phyloP scores from a whole-genome alignment of 352 stramenopile genomes.

The Globisporangium carolinianum region DNA sequence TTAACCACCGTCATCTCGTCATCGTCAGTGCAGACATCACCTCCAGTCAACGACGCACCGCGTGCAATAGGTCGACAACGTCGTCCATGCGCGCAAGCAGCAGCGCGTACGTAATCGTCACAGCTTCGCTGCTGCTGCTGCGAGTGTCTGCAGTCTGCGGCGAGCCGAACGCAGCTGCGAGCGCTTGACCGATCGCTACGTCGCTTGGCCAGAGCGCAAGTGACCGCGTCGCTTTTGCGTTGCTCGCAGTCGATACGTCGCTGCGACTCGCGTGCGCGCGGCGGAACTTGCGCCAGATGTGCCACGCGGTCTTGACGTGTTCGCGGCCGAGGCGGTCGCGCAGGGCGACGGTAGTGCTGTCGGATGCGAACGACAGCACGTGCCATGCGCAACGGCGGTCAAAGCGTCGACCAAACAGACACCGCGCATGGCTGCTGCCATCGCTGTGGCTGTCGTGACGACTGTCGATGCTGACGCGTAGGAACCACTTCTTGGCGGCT shows the following conservation, averaged over 20 bases:
- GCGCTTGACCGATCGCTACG: constrained; percentile 39
- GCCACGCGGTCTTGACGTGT: constrained; percentile 64
- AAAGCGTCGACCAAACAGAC: constrained; percentile 56
- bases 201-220: constrained; percentile 60
- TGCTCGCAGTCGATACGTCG: constrained; percentile 7
- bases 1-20: neutral
- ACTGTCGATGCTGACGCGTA: constrained; percentile 20
- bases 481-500: constrained; percentile 73
- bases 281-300: constrained; percentile 63
- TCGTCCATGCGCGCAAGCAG: constrained; percentile 33
- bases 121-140: neutral
- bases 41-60: constrained; percentile 12
- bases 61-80: constrained; percentile 45
- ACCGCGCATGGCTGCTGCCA: constrained; percentile 8
- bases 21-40: neutral
- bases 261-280: constrained; percentile 14
- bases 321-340: constrained; percentile 45
- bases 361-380: constrained; percentile 18
- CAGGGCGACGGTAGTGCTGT: constrained; percentile 8
- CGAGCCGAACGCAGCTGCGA: constrained; percentile 31
- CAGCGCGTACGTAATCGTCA: constrained; percentile 29
- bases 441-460: constrained; percentile 1
- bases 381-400: constrained; percentile 53
- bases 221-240: constrained; percentile 49
- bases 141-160: neutral